phyloP scores from a whole-genome alignment of 1,284 basidiomycete species.

The Blastosporella zonata region DNA sequence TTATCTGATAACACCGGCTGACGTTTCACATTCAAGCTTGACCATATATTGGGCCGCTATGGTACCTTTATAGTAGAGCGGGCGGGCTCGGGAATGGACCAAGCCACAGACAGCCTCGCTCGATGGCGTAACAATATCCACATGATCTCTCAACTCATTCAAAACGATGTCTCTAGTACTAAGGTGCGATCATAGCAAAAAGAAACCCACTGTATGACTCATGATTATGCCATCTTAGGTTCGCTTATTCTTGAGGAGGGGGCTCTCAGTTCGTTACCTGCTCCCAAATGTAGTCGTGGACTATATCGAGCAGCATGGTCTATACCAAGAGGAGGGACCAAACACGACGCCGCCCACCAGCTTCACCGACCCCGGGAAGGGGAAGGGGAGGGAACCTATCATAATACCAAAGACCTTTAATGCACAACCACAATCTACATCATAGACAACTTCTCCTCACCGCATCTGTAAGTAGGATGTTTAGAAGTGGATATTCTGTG shows the following conservation, averaged over 20 bases:
- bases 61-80: conserved; percentile 96
- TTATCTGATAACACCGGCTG: conserved; percentile 2
- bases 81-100: conserved; percentile 89
- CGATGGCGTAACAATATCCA: conserved; percentile 89
- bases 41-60: conserved; percentile 93
- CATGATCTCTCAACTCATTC: conserved; percentile 93
- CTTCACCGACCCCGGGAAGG: conserved; percentile 31
- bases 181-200: conserved; percentile 55
- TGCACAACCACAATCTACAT: conserved; percentile 14
- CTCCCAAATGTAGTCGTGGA: conserved; percentile 90
- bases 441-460: conserved; percentile 8
- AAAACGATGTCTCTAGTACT: conserved; percentile 97
- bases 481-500: no score
- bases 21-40: conserved; percentile 61
- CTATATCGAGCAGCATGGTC: conserved; percentile 85
- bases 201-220: conserved; percentile 7
- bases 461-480: conserved; percentile 11
- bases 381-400: conserved; percentile 29
- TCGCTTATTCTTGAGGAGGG: conserved; percentile 86
- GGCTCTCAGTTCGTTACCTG: conserved; percentile 93
- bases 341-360: conserved; percentile 15
- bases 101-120: conserved; percentile 72
- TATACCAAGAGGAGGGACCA: conserved; percentile 63
- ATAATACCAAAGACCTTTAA: conserved; percentile 19
- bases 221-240: conserved; percentile 34